Percentiles rank a stretch among this genome's conserved stretches.
Evolutionary conservation across 768 basidiomycete genomes (phyloP).

Genomic region (Trametes sanguinea): DNA sequence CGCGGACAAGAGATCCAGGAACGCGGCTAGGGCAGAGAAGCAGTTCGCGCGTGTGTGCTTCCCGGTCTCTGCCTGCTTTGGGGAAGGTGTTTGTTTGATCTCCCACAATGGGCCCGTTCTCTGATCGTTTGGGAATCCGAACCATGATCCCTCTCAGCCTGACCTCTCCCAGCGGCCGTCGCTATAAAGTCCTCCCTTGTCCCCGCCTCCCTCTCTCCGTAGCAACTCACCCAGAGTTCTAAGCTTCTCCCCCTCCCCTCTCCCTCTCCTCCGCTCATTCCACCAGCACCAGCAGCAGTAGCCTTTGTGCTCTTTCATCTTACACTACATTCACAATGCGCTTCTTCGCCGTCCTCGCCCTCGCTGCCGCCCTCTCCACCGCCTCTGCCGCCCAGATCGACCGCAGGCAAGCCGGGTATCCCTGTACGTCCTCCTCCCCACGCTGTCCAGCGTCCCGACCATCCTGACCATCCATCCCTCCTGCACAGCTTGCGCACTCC

Average conservation of each 20-base stretch:
- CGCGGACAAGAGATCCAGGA: constrained; percentile 11
- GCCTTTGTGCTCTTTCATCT: constrained; percentile 10
- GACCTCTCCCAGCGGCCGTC: background rate
- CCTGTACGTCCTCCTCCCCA: constrained; percentile 4
- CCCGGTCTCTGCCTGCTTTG: constrained; percentile 5
- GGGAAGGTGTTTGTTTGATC: constrained; percentile 22
- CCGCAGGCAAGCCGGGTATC: constrained; percentile 17
- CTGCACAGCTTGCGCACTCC: constrained; percentile 49
- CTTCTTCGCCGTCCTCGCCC: constrained; percentile 43
- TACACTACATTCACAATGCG: constrained; percentile 47
- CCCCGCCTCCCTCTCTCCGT: background rate
- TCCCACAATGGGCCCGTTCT: constrained; percentile 5
- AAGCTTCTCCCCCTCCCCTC: constrained; percentile 8
- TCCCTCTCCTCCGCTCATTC: constrained; percentile 16
- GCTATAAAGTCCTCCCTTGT: constrained; percentile 23
- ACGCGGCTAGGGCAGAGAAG: constrained; percentile 17
- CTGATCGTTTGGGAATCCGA: constrained; percentile 14
- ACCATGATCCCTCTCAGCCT: background rate
- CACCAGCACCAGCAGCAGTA: background rate
- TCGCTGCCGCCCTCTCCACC: constrained; percentile 39
- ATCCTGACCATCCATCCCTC: background rate
- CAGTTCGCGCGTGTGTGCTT: constrained; percentile 3
- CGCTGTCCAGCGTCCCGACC: background rate
- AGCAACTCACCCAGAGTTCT: constrained; percentile 26
- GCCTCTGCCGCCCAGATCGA: constrained; percentile 21